phyloP scores from a whole-genome alignment of 352 stramenopile genomes.

The Peronosclerospora sorghi region DNA sequence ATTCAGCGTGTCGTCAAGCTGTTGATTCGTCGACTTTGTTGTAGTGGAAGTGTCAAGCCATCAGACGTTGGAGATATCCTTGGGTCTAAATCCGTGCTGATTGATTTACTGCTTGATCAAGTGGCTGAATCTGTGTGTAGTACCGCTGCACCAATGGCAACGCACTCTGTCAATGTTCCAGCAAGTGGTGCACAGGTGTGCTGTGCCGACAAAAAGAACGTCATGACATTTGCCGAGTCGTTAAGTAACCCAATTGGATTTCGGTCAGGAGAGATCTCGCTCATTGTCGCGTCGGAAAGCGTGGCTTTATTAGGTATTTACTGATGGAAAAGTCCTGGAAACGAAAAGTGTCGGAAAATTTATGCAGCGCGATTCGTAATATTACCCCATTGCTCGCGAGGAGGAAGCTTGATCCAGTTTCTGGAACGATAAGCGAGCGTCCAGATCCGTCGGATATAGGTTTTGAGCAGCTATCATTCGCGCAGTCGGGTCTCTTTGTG shows the following conservation, averaged over 20 bases:
- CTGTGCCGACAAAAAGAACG: conserved; percentile 12
- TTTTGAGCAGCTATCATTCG: conserved; percentile 63
- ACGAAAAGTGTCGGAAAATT: conserved; percentile 42
- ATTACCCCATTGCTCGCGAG: conserved; percentile 48
- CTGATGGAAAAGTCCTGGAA: conserved; percentile 63
- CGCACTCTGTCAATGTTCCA: conserved; percentile 37
- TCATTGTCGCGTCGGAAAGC: conserved; percentile 70
- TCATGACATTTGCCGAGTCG: conserved; percentile 45
- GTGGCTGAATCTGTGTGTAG: conserved; percentile 80
- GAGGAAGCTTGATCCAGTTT: conserved; percentile 18
- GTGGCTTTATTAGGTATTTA: conserved; percentile 62
- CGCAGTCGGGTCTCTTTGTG: conserved; percentile 69
- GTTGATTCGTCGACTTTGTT: conserved; percentile 59
- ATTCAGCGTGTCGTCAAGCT: conserved; percentile 79
- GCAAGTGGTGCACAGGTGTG: conserved; percentile 12
- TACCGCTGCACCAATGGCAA: conserved; percentile 50
- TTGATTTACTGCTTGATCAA: conserved; percentile 78
- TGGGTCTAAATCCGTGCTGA: conserved; percentile 65
- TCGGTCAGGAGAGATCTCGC: conserved; percentile 65
- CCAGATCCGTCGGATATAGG: conserved; percentile 45
- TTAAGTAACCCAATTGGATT: conserved; percentile 76
- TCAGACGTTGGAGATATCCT: conserved; percentile 56
- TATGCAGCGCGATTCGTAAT: conserved; percentile 66
- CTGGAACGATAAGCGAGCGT: neutral
- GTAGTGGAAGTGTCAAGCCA: conserved; percentile 54